Evolutionary conservation across 73 alveolate genomes (phyloP).

Genomic region (Tetrahymena borealis): DNA sequence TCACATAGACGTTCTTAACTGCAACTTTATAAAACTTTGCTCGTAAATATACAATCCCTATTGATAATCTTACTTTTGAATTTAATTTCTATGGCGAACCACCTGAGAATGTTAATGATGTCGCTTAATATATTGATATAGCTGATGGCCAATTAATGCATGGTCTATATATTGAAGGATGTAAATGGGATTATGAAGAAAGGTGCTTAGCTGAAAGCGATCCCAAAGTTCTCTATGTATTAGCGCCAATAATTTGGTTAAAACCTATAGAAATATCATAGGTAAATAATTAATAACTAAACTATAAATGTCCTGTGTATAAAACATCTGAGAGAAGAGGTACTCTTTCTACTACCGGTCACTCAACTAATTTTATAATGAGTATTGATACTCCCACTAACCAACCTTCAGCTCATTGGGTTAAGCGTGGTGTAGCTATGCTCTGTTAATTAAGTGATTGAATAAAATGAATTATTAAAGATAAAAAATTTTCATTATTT

Average conservation of each 20-base stretch:
- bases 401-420: conserved; percentile 78
- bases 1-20: conserved; percentile 87
- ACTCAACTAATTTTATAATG: conserved; percentile 77
- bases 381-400: conserved; percentile 59
- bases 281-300: neutral
- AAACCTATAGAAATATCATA: neutral
- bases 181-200: neutral
- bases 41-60: conserved; percentile 77
- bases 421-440: conserved; percentile 86
- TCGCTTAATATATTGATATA: neutral
- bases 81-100: conserved; percentile 48
- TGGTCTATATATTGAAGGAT: neutral
- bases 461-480: too few relatives aligned
- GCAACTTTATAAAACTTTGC: conserved; percentile 79
- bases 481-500: too few relatives aligned
- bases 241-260: neutral
- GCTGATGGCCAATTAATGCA: neutral
- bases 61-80: conserved; percentile 59
- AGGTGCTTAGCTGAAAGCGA: neutral
- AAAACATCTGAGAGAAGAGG: conserved; percentile 91
- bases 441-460: conserved; percentile 28
- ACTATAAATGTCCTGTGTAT: conserved; percentile 77
- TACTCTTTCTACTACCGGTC: conserved; percentile 79
- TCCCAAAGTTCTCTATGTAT: neutral
- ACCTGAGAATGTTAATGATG: neutral